Percentiles rank a stretch among this genome's conserved stretches.
Evolutionary conservation across 2,329 filamentous ascomycete genomes (phyloP).

Genomic region (Aspergillus fumigatiaffinis): DNA sequence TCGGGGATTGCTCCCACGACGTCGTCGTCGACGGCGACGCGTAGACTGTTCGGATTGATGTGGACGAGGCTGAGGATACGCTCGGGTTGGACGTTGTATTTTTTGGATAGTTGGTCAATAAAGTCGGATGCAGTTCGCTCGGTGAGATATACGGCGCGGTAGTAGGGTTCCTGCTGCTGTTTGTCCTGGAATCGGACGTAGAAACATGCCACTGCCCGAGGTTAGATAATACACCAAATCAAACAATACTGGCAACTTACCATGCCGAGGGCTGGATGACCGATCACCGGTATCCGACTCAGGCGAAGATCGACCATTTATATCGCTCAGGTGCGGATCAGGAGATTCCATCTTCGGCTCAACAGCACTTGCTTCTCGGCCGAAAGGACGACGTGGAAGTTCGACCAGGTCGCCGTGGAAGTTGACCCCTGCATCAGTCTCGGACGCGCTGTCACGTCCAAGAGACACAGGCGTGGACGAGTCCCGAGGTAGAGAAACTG

Average conservation of each 20-base stretch:
- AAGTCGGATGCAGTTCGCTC: constrained; percentile 70
- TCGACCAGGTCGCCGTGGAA: not conserved
- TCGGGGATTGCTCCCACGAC: constrained; percentile 74
- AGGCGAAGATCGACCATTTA: not conserved
- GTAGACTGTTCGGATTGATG: constrained; percentile 65
- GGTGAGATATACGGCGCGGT: constrained; percentile 77
- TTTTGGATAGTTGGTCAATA: constrained; percentile 63
- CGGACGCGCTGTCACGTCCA: not conserved
- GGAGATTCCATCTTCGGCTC: not conserved
- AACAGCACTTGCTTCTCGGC: not conserved
- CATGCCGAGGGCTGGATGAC: not conserved
- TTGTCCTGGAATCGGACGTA: constrained; percentile 59
- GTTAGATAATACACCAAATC: not conserved
- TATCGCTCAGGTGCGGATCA: not conserved
- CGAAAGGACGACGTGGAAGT: not conserved
- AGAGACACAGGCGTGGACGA: constrained; percentile 10
- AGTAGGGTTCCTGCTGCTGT: constrained; percentile 54
- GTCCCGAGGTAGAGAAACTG: constrained; percentile 27
- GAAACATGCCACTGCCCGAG: constrained; percentile 67
- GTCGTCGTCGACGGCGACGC: constrained; percentile 82
- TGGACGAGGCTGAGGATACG: constrained; percentile 66
- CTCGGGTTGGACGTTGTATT: constrained; percentile 70
- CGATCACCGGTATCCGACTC: not conserved
- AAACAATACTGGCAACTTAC: not conserved
- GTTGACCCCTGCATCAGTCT: not conserved